Evolutionary conservation across 2,329 filamentous ascomycete genomes (phyloP).

Genomic region (Pseudopithomyces maydicus): DNA sequence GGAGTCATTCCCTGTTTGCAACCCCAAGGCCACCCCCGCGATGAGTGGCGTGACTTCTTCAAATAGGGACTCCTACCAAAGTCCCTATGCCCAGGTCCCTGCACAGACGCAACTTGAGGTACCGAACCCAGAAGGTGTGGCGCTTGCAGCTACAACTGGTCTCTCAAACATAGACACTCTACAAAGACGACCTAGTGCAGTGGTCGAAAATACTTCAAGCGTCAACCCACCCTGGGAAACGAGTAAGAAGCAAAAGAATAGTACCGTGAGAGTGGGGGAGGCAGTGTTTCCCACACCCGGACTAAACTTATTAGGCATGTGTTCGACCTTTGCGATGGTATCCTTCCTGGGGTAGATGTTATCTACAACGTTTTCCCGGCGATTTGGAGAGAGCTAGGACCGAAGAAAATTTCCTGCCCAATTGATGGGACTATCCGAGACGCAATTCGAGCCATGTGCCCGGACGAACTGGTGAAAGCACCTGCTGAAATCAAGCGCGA

Average conservation of each 20-base stretch:
- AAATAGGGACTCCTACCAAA: slow-evolving; percentile 17
- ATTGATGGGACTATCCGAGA: slow-evolving; percentile 59
- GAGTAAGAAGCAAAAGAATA: background rate
- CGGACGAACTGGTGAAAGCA: slow-evolving; percentile 57
- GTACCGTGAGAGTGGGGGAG: slow-evolving; percentile 41
- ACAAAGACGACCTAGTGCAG: background rate
- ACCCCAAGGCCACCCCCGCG: slow-evolving; percentile 9
- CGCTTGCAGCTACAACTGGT: background rate
- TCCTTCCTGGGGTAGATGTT: slow-evolving; percentile 60
- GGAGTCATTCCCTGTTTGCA: too few relatives aligned
- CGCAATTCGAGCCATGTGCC: slow-evolving; percentile 56
- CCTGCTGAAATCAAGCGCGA: slow-evolving; percentile 31
- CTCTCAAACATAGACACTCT: background rate
- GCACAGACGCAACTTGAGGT: background rate
- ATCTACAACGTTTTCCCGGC: slow-evolving; percentile 61
- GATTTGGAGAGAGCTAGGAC: slow-evolving; percentile 55
- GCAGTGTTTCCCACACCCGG: slow-evolving; percentile 52
- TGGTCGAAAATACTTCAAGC: background rate
- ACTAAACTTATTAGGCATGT: slow-evolving; percentile 59
- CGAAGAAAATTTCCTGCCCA: slow-evolving; percentile 48
- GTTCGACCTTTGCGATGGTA: slow-evolving; percentile 58
- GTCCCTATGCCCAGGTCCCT: slow-evolving; percentile 10
- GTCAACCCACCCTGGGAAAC: background rate
- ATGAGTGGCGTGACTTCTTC: slow-evolving; percentile 18
- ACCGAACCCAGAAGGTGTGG: background rate